A percentile compares a stretch with the other conserved stretches of the same genome.
These are phyloP conservation scores for Coprinellus micaceus DNA, from an alignment of 768 basidiomycete genomes.

Conservation along the genomic window DNA sequence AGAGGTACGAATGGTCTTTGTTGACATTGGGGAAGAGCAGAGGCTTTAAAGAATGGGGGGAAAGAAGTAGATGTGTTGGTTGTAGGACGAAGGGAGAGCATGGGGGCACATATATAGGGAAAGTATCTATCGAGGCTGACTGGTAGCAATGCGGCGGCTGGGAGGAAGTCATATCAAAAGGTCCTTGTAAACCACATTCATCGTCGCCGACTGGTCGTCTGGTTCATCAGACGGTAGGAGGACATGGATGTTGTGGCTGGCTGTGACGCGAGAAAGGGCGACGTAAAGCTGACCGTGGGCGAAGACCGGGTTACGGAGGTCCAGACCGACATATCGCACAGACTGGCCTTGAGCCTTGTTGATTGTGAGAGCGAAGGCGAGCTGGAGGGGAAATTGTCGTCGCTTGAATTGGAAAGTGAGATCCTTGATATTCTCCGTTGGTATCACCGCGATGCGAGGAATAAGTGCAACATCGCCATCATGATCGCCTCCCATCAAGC, in stretches of 20 bases:
- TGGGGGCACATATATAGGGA: too few relatives aligned
- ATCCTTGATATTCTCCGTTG: conserved; percentile 6
- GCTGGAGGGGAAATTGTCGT: conserved; percentile 34
- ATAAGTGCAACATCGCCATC: conserved; percentile 28
- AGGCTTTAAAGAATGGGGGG: too few relatives aligned
- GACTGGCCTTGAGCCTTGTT: conserved; percentile 41
- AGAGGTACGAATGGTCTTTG: too few relatives aligned
- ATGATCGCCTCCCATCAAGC: neutral
- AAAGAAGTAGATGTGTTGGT: too few relatives aligned
- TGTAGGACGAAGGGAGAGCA: too few relatives aligned
- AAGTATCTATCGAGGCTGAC: too few relatives aligned
- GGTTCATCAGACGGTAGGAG: conserved; percentile 18
- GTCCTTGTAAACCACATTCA: conserved; percentile 28
- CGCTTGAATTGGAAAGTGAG: conserved; percentile 27
- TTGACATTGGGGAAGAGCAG: too few relatives aligned
- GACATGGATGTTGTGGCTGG: conserved; percentile 19
- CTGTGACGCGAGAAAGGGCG: conserved; percentile 30
- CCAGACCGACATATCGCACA: conserved; percentile 28
- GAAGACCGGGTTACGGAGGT: conserved; percentile 30
- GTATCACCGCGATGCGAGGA: conserved; percentile 30
- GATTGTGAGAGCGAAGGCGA: conserved; percentile 37
- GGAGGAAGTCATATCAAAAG: conserved; percentile 19
- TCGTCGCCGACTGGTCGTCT: conserved; percentile 9
- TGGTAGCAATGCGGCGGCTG: too few relatives aligned
- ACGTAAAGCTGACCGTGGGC: conserved; percentile 39